These are phyloP conservation scores for Anisodus acutangulus DNA, from an alignment of 257 asterid genomes.

Conservation along the genomic window DNA sequence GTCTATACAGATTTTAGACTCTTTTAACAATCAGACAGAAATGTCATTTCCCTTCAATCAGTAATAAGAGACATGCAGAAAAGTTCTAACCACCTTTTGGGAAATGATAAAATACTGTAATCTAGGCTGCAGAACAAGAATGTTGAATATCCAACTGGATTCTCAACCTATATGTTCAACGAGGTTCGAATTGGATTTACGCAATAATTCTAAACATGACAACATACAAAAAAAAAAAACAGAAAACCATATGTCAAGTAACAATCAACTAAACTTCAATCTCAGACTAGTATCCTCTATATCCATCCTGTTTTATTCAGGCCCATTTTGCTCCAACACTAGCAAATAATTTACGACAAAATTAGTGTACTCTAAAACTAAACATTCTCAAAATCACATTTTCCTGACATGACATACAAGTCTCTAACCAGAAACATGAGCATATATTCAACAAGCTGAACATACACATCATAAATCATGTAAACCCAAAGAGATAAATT, in stretches of 20 bases:
- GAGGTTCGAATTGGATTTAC: neutral
- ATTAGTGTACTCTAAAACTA: neutral
- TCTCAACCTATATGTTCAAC: neutral
- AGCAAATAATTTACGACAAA: neutral
- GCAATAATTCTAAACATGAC: neutral
- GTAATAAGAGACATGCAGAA: neutral
- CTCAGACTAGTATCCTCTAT: neutral
- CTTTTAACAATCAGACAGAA: neutral
- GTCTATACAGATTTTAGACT: neutral
- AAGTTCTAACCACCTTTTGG: neutral
- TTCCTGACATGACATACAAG: neutral
- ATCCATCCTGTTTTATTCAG: neutral
- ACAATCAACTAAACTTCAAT: conserved; percentile 11
- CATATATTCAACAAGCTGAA: neutral
- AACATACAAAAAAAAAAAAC: neutral
- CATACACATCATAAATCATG: neutral
- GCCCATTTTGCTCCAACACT: neutral
- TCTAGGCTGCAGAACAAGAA: neutral
- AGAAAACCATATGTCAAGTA: neutral
- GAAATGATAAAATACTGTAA: neutral
- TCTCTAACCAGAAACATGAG: neutral
- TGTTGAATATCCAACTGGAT: neutral
- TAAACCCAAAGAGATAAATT: conserved; percentile 26
- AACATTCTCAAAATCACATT: neutral
- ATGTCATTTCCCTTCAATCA: neutral